Base-by-base conservation (phyloP, 1,139 yeast genomes). In the Candida sp. region DNA sequence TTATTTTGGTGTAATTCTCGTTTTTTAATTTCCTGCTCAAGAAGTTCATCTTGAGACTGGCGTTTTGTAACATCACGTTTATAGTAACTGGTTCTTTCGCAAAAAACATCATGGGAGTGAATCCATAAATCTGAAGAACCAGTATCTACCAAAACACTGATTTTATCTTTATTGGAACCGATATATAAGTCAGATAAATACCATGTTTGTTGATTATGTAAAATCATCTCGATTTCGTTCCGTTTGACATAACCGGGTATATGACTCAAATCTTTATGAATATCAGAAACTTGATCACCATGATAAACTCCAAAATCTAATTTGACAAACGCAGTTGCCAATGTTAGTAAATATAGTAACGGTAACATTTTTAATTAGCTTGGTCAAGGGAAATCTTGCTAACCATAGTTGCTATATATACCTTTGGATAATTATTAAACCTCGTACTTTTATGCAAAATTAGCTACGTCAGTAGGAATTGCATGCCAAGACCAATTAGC, bases 81-180 rank as follows among this genome's bases (percentile, higher is more conserved):
- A n/a, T n/a, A n/a, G n/a, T n/a, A n/a, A n/a, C n/a, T n/a, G n/a
- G n/a, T n/a, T n/a, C n/a, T n/a, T n/a, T n/a, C 21, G 44, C 66
- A 62, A 9, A 15, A 21, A 38, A 56, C 55, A 36, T 52, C 51
- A 15, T 44, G 39, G 9, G 54, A 49, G 49, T 57, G 49, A 34
- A 67, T 60, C 72, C 72, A 67, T 48, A 67, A 58, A 45, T 66
- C 72, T 30, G 68, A 60, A 7, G 68, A 61, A 5, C 71, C 72
- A 34, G 72, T 66, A 36, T 48, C 52, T 22, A 48, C 38, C 15
- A 44, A 33, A 23, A 45, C 47, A n/a, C n/a, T n/a, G n/a, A n/a
- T 32, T 32, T 32, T 32, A 32, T 32, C 34, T 12, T 32, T 6
- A 12, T 32, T 32, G 12, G 34, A 32, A 12, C 30, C 25, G 15